phyloP scores from a whole-genome alignment of 257 asterid species.

The Apocynum venetum region DNA sequence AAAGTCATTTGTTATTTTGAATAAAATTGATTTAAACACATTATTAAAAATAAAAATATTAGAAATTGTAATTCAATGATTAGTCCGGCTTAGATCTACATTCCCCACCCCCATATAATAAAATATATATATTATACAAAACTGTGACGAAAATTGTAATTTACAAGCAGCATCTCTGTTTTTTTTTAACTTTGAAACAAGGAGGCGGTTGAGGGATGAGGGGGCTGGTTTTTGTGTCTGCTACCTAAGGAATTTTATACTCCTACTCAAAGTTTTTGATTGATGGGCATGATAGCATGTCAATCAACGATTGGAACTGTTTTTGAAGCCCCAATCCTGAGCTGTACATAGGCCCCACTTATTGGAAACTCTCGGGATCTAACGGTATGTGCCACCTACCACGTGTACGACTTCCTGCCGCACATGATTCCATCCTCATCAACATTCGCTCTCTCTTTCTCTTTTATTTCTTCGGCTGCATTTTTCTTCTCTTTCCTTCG shows the following conservation, averaged over 20 bases:
- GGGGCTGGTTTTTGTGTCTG: neutral
- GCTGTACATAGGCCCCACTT: conserved; percentile 35
- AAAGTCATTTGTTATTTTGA: no score
- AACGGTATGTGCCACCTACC: conserved; percentile 38
- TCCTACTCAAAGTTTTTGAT: neutral
- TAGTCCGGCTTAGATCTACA: no score
- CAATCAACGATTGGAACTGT: conserved; percentile 2
- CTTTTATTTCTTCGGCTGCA: neutral
- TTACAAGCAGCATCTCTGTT: no score
- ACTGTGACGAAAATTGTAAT: no score
- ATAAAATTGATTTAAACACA: no score
- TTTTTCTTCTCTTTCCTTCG: no score
- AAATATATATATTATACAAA: no score
- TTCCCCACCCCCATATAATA: no score
- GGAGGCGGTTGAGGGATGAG: no score
- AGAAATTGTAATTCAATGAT: no score
- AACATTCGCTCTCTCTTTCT: neutral
- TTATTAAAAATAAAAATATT: no score
- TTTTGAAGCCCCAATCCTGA: neutral
- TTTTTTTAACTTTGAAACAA: no score
- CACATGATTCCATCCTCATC: conserved; percentile 23
- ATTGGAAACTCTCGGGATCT: conserved; percentile 17
- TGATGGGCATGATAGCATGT: neutral
- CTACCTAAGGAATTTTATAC: neutral
- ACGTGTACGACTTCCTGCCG: conserved; percentile 26